Percentiles rank a stretch among this genome's conserved stretches.
phyloP scores from a whole-genome alignment of 805 yeast genomes.

The Ogataea minuta region DNA sequence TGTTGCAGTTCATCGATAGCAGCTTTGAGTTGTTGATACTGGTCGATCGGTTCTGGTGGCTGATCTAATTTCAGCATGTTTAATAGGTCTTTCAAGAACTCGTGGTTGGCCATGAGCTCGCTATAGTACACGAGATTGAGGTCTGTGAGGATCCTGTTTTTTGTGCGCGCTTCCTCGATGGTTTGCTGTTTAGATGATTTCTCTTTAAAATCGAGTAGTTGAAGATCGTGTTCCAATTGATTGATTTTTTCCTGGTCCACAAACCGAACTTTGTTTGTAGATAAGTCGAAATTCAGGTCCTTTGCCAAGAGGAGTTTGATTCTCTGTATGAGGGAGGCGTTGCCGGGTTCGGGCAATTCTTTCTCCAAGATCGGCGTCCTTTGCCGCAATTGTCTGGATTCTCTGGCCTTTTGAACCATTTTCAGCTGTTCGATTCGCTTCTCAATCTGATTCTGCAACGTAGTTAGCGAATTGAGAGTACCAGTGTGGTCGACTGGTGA shows the following conservation, averaged over 20 bases:
- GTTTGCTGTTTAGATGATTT: slow-evolving; percentile 20
- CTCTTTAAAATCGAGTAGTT: slow-evolving; percentile 30
- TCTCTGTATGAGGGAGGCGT: slow-evolving; percentile 10
- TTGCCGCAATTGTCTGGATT: slow-evolving; percentile 5
- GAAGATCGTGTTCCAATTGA: slow-evolving; percentile 32
- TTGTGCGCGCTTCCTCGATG: slow-evolving; percentile 29
- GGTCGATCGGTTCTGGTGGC: slow-evolving; percentile 7
- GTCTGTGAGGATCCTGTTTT: slow-evolving; percentile 29
- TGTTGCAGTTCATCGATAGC: slow-evolving; percentile 29
- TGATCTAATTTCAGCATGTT: slow-evolving; percentile 9
- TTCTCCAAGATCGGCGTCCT: neutral
- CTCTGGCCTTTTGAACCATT: slow-evolving; percentile 15
- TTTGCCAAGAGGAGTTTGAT: slow-evolving; percentile 24
- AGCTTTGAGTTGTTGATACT: slow-evolving; percentile 15
- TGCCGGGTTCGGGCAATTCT: neutral
- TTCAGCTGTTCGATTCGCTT: slow-evolving; percentile 26
- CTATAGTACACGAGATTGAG: slow-evolving; percentile 31
- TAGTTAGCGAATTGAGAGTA: slow-evolving; percentile 22
- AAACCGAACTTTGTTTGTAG: slow-evolving; percentile 22
- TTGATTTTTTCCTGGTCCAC: slow-evolving; percentile 28
- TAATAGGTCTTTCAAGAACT: slow-evolving; percentile 25
- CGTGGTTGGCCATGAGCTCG: slow-evolving; percentile 31
- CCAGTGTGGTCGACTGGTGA: slow-evolving; percentile 20
- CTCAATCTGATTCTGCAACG: slow-evolving; percentile 24
- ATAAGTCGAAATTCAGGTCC: slow-evolving; percentile 27